Evolutionary conservation across 306 rosid genomes (phyloP).

Genomic region (Prunus mume): DNA sequence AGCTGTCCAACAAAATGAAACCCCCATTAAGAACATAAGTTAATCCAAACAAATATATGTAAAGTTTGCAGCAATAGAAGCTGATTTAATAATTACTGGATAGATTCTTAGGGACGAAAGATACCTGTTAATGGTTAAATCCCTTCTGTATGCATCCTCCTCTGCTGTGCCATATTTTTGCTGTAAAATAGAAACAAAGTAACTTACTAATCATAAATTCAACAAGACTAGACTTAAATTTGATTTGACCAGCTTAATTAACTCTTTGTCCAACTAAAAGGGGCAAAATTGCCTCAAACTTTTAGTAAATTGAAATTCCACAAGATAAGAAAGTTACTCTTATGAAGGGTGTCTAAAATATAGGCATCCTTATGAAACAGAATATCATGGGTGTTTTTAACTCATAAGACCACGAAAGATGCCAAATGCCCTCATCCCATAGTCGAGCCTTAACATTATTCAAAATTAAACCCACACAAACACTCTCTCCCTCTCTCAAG

Average conservation of each 20-base stretch:
- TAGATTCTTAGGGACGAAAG: constrained; percentile 7
- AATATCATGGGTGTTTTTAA: neutral
- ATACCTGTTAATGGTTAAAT: constrained; percentile 90
- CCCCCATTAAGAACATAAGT: constrained; percentile 9
- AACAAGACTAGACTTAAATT: neutral
- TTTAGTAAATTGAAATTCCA: neutral
- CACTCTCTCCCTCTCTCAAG: neutral
- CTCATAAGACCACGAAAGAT: neutral
- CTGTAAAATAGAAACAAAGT: constrained; percentile 37
- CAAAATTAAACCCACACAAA: neutral
- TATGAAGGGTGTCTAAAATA: neutral
- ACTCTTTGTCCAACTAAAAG: neutral
- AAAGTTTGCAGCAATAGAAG: neutral
- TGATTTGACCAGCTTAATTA: neutral
- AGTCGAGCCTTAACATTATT: neutral
- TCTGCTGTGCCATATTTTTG: constrained; percentile 84
- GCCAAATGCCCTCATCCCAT: neutral
- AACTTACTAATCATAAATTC: neutral
- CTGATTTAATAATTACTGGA: neutral
- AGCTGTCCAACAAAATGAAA: constrained; percentile 37
- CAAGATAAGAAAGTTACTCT: neutral
- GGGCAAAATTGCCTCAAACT: neutral
- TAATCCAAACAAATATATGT: neutral
- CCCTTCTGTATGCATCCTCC: constrained; percentile 97
- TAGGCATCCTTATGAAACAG: neutral